Evolutionary conservation across 768 basidiomycete species (phyloP).

Genomic region (Suillus occidentalis): DNA sequence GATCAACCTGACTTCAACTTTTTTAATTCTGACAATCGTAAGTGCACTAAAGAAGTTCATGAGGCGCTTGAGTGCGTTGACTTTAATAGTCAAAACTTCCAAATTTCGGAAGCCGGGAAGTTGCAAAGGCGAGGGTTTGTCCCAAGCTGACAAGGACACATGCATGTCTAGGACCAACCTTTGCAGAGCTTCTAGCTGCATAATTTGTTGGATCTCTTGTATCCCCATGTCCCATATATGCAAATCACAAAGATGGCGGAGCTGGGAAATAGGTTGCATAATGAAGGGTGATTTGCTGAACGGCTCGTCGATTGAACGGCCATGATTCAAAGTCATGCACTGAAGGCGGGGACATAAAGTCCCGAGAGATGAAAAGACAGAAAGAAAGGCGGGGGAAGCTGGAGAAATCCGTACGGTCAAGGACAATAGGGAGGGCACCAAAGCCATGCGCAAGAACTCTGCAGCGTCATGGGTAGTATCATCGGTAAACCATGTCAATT

Average conservation of each 20-base stretch:
- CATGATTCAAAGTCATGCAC: not conserved
- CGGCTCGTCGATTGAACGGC: not conserved
- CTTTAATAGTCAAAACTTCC: accelerated
- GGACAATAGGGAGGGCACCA: conserved; percentile 16
- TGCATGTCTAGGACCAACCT: not conserved
- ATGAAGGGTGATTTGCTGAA: not conserved
- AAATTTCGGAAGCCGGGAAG: not conserved
- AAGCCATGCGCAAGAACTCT: conserved; percentile 23
- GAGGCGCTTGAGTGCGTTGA: accelerated
- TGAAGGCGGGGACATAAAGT: not conserved
- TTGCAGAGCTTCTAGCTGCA: not conserved
- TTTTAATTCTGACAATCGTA: not conserved
- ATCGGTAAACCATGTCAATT: conserved; percentile 22
- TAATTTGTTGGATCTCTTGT: not conserved
- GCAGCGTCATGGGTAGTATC: conserved; percentile 21
- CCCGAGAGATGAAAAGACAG: not conserved
- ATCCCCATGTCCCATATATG: not conserved
- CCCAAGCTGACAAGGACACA: accelerated
- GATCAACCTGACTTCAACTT: no score
- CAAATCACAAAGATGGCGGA: not conserved
- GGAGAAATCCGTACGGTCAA: not conserved
- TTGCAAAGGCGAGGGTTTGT: no score
- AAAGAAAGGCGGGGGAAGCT: not conserved
- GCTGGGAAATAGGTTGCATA: not conserved
- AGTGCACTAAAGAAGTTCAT: not conserved